Base-by-base conservation (phyloP, 2,329 filamentous ascomycete species). In the Verticillium klebahnii region DNA sequence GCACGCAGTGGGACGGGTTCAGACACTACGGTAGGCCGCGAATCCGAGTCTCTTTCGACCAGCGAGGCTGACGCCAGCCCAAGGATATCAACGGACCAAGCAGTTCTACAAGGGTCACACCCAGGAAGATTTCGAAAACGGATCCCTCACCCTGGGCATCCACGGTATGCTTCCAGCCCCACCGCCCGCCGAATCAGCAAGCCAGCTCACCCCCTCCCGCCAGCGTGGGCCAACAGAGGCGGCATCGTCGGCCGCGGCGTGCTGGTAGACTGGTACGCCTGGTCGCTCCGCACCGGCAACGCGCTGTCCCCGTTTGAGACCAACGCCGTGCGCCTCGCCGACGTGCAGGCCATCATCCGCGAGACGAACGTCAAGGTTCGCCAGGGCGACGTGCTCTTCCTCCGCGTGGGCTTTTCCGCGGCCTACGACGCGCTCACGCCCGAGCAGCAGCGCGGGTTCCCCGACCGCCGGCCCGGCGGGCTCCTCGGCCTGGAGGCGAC, bases 181-280 rank as follows among this genome's bases (percentile, higher is more conserved):
- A n/a, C 37, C 15, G 4, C 14, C 1, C 31, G 50, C 29, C 14
- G 19, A 3, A 29, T 29, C 29, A 29, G 5, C 29, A 29, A 4
- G 29, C 15, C n/a, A 17, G 17, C 14, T 31, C 6, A 3, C 25
- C 40, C 17, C 50, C 36, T 12, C 50, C 29, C 29, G 29, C 14
- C 63, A 64, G 63, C 60, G 3, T 62, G 62, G 60, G 63, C 60
- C 5, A 59, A 63, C 31, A 64, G 57, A 2, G 37, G 37, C 37
- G 79, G 80, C 32, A 76, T 85, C 6, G 78, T 78, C 2, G 82
- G 81, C 3, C 77, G 82, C 0, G 82, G 81, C 19, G 74, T 85
- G 1, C 71, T 85, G 0, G 70, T 85, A 0, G 85, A 87, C 68
- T 86, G 80, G 60, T 78, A 75, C 8, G 64, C 73, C 29, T 86